Evolutionary conservation across 805 yeast genomes (phyloP).

Genomic region (Saccharomycopsis synnaedendra): DNA sequence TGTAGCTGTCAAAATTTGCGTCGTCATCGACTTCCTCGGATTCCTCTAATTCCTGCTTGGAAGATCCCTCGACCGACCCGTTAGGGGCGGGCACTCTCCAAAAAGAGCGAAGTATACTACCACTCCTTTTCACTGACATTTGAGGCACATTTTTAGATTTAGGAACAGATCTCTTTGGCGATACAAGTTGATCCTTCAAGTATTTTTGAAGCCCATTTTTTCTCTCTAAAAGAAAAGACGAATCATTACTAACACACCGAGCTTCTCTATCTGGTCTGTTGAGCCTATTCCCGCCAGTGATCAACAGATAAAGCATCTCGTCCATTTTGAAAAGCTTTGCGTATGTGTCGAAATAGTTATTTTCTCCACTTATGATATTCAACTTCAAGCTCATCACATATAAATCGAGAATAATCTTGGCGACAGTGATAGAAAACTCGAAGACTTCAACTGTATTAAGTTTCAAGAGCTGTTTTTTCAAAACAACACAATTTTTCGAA

Average conservation of each 20-base stretch:
- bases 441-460: conserved; percentile 11
- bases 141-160: too few relatives aligned
- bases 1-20: conserved; percentile 6
- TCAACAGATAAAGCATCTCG: conserved; percentile 10
- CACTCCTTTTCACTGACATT: background rate
- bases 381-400: conserved; percentile 1
- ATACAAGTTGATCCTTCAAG: conserved; percentile 7
- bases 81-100: background rate
- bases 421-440: conserved; percentile 7
- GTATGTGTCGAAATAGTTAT: conserved; percentile 2
- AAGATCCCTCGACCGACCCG: background rate
- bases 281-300: conserved; percentile 8
- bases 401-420: conserved; percentile 9
- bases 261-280: conserved; percentile 1
- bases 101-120: conserved; percentile 1
- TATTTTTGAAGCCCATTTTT: conserved; percentile 3
- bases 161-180: background rate
- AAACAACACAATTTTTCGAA: conserved; percentile 7
- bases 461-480: conserved; percentile 1
- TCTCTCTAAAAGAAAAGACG: background rate
- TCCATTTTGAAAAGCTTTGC: conserved; percentile 9
- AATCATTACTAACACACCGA: background rate
- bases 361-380: background rate
- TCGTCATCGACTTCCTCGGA: background rate
- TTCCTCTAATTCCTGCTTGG: background rate